Percentiles rank a stretch among this genome's conserved stretches.
These are phyloP conservation scores for Cladosporium halotolerans DNA, from an alignment of 2,329 filamentous ascomycete species.

Conservation along the genomic window DNA sequence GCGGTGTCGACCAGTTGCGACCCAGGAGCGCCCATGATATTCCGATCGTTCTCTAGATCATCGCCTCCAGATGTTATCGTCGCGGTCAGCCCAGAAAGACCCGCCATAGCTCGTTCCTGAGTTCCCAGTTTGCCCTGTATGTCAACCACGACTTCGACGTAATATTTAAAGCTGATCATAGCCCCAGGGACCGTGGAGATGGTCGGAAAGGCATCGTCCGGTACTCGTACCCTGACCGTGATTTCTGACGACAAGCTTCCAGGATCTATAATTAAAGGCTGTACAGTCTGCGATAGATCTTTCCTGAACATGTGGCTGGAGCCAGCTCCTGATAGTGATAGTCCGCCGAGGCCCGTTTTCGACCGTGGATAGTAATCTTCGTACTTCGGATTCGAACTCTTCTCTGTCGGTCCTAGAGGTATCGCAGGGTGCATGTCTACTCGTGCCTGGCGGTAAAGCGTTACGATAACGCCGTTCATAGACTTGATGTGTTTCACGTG, in stretches of 20 bases:
- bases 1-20: constrained; percentile 80
- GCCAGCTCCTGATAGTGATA: constrained; percentile 78
- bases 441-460: constrained; percentile 81
- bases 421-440: constrained; percentile 72
- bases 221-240: constrained; percentile 76
- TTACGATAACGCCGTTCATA: constrained; percentile 86
- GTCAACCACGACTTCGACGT: constrained; percentile 87
- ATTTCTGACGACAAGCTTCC: constrained; percentile 69
- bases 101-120: constrained; percentile 51
- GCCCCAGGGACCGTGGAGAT: constrained; percentile 83
- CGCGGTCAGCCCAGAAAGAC: constrained; percentile 21
- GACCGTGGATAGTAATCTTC: constrained; percentile 85
- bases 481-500: constrained; percentile 89
- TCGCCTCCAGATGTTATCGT: constrained; percentile 14
- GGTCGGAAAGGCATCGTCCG: constrained; percentile 86
- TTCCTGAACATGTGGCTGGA: constrained; percentile 93
- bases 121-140: constrained; percentile 77
- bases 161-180: constrained; percentile 94
- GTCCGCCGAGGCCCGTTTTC: constrained; percentile 74
- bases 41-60: constrained; percentile 4
- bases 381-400: constrained; percentile 63
- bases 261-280: constrained; percentile 83
- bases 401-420: constrained; percentile 55
- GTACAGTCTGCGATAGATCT: constrained; percentile 82
- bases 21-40: constrained; percentile 14